A percentile compares a stretch with the other conserved stretches of the same genome.
Evolutionary conservation across 1,139 yeast species (phyloP).

Genomic region (Suhomyces terraborum): DNA sequence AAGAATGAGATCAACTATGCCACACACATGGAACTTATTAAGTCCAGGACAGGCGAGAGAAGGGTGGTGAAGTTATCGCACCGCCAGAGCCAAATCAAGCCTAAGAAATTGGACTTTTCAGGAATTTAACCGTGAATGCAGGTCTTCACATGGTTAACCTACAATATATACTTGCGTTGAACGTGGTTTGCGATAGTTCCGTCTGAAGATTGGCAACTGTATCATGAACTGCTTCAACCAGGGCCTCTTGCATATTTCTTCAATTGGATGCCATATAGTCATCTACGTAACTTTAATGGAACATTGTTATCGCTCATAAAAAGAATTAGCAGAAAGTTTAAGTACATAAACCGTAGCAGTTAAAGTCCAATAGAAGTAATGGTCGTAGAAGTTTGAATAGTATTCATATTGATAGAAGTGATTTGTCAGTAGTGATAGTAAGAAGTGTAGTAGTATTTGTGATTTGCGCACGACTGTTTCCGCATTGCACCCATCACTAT

Average conservation of each 20-base stretch:
- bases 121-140: conserved; percentile 13
- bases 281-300: neutral
- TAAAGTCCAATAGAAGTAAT: too few relatives aligned
- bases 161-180: neutral
- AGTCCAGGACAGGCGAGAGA: conserved; percentile 42
- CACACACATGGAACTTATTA: conserved; percentile 43
- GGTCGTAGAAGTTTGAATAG: too few relatives aligned
- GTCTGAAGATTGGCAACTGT: too few relatives aligned
- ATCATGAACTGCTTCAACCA: too few relatives aligned
- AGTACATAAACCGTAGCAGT: too few relatives aligned
- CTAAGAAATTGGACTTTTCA: conserved; percentile 42
- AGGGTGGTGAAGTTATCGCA: conserved; percentile 36
- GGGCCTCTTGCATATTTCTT: neutral
- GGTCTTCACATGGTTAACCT: conserved; percentile 8
- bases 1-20: conserved; percentile 28
- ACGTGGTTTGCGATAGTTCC: too few relatives aligned
- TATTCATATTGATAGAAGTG: too few relatives aligned
- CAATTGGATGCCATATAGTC: neutral
- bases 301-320: too few relatives aligned
- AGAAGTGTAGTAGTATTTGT: neutral
- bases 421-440: too few relatives aligned
- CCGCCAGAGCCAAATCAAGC: conserved; percentile 40
- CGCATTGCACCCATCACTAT: conserved; percentile 7
- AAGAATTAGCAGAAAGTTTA: too few relatives aligned
- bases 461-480: conserved; percentile 3